Evolutionary conservation across 768 basidiomycete genomes (phyloP), one percentile per base, ranked within the genome.

Genomic region (Kwoniella heveanensis): DNA sequence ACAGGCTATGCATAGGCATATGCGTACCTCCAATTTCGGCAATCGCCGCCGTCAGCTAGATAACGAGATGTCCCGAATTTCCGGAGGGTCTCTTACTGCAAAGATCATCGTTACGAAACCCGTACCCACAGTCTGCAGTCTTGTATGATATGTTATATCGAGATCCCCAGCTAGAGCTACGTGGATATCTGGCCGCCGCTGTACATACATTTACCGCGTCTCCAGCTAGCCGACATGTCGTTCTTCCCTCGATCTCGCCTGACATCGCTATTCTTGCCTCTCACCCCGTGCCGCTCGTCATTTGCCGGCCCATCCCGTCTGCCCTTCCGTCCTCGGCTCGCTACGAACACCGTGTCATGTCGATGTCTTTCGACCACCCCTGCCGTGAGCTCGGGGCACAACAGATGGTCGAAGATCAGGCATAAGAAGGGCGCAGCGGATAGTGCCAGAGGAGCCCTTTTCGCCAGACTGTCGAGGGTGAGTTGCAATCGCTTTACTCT

Each of bases 401-500:
- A 72, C 61, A 62, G 72, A 64, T 79, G 78, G 78, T 77, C 76
- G 51, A 79, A 79, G 58, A 79, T 79, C 57, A 53, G 74, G 47
- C 76, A 79, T 64, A 61, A 68, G 47, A 79, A 79, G 57, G 78
- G 78, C 27, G 76, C 76, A 8, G 76, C 70, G 7, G 78, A 79
- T 57, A 67, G 69, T 4, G 66, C 70, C 52, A 66, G 69, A 55
- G 65, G 67, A 22, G 61, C 62, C 9, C 56, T 76, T 7, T 77
- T 69, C 55, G 71, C 74, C 12, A 69, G 67, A 24, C 48, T 77
- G 4, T 76, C 70, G 12, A 65, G 59, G 51, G 77, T 75, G 26
- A 62, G 72, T 69, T 19, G 15, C n/a, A n/a, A n/a, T n/a, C n/a
- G n/a, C n/a, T n/a, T n/a, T n/a, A n/a, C n/a, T n/a, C n/a, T n/a